Evolutionary conservation across 139 green algal species (phyloP).

Genomic region (Chlamydomonas incerta): DNA sequence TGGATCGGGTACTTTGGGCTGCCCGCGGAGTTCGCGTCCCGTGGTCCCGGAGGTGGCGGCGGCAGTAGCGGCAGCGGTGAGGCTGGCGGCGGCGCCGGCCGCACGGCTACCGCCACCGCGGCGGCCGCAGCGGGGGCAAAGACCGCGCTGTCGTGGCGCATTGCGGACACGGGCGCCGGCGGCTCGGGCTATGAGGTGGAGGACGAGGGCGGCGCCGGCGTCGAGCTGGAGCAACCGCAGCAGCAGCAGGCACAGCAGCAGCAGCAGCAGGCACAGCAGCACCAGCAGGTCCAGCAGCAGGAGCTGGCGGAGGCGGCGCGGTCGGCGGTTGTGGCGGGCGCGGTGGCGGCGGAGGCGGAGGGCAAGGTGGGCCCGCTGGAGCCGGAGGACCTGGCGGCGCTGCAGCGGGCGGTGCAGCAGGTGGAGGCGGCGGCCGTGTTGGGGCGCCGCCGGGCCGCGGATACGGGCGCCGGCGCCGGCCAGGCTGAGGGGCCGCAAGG

Average conservation of each 20-base stretch:
- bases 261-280: slow-evolving; percentile 9
- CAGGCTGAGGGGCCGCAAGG: background rate
- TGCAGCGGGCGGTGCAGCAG: too few species aligned
- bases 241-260: slow-evolving; percentile 26
- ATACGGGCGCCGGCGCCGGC: background rate
- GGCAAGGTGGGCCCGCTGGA: background rate
- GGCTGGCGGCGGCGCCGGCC: too few species aligned
- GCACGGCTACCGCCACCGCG: too few species aligned
- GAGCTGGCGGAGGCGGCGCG: background rate
- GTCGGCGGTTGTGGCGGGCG: background rate
- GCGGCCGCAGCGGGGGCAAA: background rate
- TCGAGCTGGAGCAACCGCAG: background rate
- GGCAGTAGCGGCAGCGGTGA: background rate
- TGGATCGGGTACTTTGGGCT: too few species aligned
- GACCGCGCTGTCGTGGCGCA: background rate
- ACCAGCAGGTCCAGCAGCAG: background rate
- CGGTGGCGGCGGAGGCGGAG: background rate
- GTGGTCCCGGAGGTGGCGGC: too few species aligned
- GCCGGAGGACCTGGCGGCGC: too few species aligned
- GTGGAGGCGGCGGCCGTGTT: too few species aligned
- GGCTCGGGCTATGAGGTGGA: background rate
- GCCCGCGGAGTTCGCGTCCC: too few species aligned
- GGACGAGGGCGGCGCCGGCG: background rate
- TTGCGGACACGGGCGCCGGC: background rate
- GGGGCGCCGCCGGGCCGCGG: background rate